Base-by-base conservation (phyloP, 305 asterid species). In the Solanum hybrid region DNA sequence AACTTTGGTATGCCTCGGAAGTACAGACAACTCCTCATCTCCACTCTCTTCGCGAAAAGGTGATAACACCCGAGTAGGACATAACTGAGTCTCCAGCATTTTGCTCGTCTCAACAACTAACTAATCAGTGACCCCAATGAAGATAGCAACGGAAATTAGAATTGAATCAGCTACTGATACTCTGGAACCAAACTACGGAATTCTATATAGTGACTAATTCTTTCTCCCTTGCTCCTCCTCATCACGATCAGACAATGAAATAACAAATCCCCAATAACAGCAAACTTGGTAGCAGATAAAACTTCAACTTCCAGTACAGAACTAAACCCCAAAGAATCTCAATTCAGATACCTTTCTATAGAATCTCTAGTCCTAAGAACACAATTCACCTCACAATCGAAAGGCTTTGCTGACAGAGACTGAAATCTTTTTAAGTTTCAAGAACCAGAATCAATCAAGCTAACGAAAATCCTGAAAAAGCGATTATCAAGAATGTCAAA, bases 1-100 rank as follows among this genome's bases (percentile, higher is more conserved):
- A 89, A 97, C 99, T 93, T 97, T 97, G 3, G 99, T 97, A 92
- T 97, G 99, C 94, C 98, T 93, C 9, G 99, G 98, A 91, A 97
- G 98, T 94, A 96, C 98, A 31, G 99, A 92, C 81, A 97, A 90
- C 93, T 95, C 99, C 80, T 97, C 98, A 32, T 97, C 99, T 0
- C 98, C 98, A 76, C 97, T 96, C 87, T 96, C 99, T 81, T 97
- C 98, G 0, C 95, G 97, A 84, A 93, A 94, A 90, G 97, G 96
- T 17, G 96, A 96, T 70, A 94, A 92, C 86, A 94, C 92, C 91
- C 99, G 91, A 27, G 98, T 89, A 86, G 97, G 93, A 93, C 92
- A 95, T 17, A 94, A 92, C 91, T 93, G 95, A 27, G 94, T 91
- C 90, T 92, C 97, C 93, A 96, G 86, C 98, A 96, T 95, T 92